phyloP scores from a whole-genome alignment of 257 asterid genomes.

The Cinchona pubescens region DNA sequence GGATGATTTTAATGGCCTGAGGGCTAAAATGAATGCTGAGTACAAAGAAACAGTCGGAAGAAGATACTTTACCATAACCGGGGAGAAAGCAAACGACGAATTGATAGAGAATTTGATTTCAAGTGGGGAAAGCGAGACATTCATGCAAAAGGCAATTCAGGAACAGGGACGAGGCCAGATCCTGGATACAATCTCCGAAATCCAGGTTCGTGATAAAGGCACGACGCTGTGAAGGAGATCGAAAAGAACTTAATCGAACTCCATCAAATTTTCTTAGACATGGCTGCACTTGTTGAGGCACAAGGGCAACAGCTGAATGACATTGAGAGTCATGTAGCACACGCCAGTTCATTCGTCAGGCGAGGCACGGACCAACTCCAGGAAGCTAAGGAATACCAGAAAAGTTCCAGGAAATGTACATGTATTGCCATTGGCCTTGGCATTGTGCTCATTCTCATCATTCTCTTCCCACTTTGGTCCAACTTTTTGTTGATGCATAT shows the following conservation, averaged over 20 bases:
- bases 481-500: conserved; percentile 50
- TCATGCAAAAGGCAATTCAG: conserved; percentile 46
- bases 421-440: conserved; percentile 33
- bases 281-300: conserved; percentile 48
- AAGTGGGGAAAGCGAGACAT: conserved; percentile 46
- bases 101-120: conserved; percentile 42
- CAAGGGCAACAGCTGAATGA: conserved; percentile 45
- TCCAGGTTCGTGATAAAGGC: conserved; percentile 47
- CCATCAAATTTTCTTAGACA: conserved; percentile 41
- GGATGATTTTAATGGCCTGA: conserved; percentile 40
- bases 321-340: conserved; percentile 43
- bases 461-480: conserved; percentile 41
- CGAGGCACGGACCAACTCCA: conserved; percentile 38
- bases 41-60: conserved; percentile 44
- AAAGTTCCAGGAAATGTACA: conserved; percentile 34
- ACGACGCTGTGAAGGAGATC: conserved; percentile 44
- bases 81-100: conserved; percentile 34
- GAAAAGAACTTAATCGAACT: conserved; percentile 43
- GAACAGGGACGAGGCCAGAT: conserved; percentile 49
- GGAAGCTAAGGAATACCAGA: conserved; percentile 38
- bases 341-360: conserved; percentile 41
- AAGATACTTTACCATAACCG: conserved; percentile 42
- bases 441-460: conserved; percentile 22
- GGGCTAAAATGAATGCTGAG: conserved; percentile 39
- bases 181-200: conserved; percentile 41